These are phyloP conservation scores for Plasmodiophora brassicae DNA, from an alignment of 208 protist species.

Conservation along the genomic window DNA sequence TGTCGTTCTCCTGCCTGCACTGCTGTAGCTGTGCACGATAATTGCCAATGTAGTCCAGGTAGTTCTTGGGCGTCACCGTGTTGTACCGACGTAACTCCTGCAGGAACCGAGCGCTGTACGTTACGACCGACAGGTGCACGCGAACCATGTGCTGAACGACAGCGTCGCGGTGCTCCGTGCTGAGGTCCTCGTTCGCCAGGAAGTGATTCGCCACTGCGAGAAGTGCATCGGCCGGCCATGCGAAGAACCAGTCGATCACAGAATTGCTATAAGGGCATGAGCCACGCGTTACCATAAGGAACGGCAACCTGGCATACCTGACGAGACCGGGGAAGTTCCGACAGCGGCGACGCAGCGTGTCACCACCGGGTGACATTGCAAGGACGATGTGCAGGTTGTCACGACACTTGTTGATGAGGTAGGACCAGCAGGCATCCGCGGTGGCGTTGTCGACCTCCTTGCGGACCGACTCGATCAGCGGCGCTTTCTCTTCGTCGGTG, in stretches of 20 bases:
- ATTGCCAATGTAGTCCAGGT: slow-evolving; percentile 92
- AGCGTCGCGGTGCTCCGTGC: slow-evolving; percentile 66
- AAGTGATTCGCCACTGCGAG: slow-evolving; percentile 77
- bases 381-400: slow-evolving; percentile 97
- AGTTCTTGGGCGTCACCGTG: slow-evolving; percentile 98
- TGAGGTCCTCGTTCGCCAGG: slow-evolving; percentile 76
- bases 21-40: slow-evolving; percentile 84
- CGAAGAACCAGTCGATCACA: slow-evolving; percentile 97
- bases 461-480: slow-evolving; percentile 79
- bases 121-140: slow-evolving; percentile 81
- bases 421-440: slow-evolving; percentile 91
- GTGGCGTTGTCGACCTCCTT: slow-evolving; percentile 79
- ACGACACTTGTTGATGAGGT: slow-evolving; percentile 91
- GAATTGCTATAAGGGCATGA: no score
- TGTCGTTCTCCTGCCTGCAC: slow-evolving; percentile 82
- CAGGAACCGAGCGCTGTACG: slow-evolving; percentile 78
- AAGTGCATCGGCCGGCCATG: slow-evolving; percentile 93
- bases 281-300: no score
- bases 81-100: slow-evolving; percentile 84
- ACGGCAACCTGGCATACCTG: background rate
- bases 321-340: slow-evolving; percentile 95
- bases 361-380: slow-evolving; percentile 92
- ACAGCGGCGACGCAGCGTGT: slow-evolving; percentile 86
- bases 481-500: slow-evolving; percentile 92
- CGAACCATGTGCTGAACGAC: slow-evolving; percentile 91